Base-by-base conservation (phyloP, 164 flowering plant genomes). In the Santalum album region DNA sequence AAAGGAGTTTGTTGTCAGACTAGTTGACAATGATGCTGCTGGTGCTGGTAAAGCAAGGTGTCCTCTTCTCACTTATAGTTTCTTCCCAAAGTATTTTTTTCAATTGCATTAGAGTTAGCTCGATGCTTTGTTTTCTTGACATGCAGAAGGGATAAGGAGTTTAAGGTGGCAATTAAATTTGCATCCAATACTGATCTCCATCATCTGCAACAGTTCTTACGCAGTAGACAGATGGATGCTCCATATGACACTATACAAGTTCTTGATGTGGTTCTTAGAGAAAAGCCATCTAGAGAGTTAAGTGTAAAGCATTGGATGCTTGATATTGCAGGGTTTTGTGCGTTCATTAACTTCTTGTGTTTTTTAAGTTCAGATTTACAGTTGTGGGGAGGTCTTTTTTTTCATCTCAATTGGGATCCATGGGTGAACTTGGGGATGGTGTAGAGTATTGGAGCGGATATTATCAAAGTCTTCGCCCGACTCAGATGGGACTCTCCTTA, bases 401-500 rank as follows among this genome's bases (percentile, higher is more conserved):
- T 53, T 48, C 65, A 0, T 47, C 46, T 0, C 5, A 0, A 0
- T 50, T 83, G 51, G 95, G 87, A 0, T 18, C 23, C 0, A 47
- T 0, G 1, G 66, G 71, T 7, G 57, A 56, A 0, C 72, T 87
- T 5, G 82, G 78, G 2, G 75, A 75, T 36, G 99, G 96, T 0
- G 2, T 81, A 7, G 90, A 83, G 44, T 82, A 71, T 42, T 90
- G 96, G 97, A 69, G 61, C 25, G 99, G 99, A 7, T 59, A 58
- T 24, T 85, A 75, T 47, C 90, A 81, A 45, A 78, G 87, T 35
- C 65, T 90, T 7, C 80, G 94, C 0, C 90, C 87, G 5, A 83
- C 86, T 0, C 99, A 94, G 57, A 82, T 82, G 95, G 99, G 99
- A 0, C 58, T 84, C 0, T 81, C 97, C 0, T 61, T 90, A 0